Percentiles rank a stretch among this genome's conserved stretches.
These are phyloP conservation scores for Aspergillus calidoustus DNA, from an alignment of 2,329 filamentous ascomycete genomes.

Conservation along the genomic window DNA sequence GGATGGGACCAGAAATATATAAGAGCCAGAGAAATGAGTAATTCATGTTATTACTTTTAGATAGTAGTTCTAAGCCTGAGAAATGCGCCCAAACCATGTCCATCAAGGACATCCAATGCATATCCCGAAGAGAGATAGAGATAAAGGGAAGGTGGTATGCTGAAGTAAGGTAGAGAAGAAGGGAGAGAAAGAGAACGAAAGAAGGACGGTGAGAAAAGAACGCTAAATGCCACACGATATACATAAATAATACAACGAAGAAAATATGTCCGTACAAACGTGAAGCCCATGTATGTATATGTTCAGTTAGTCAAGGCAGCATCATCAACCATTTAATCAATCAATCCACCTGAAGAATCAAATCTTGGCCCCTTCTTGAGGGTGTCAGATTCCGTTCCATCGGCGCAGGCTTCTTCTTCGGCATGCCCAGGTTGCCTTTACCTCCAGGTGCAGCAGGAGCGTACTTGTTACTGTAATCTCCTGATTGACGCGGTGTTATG, in stretches of 20 bases:
- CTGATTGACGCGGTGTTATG: constrained; percentile 8
- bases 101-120: constrained; percentile 3
- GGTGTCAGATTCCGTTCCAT: constrained; percentile 38
- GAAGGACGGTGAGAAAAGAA: not conserved
- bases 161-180: not conserved
- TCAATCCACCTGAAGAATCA: constrained; percentile 40
- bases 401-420: constrained; percentile 29
- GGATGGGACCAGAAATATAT: too few species aligned
- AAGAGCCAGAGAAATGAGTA: too few species aligned
- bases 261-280: not conserved
- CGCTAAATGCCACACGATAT: constrained; percentile 3
- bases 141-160: not conserved
- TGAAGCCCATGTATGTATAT: not conserved
- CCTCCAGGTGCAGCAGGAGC: too few species aligned
- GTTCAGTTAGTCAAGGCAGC: not conserved
- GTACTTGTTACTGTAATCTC: constrained; percentile 4
- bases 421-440: constrained; percentile 10
- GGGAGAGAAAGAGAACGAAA: not conserved
- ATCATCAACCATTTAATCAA: not conserved
- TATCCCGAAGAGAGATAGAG: not conserved
- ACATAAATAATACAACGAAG: constrained; percentile 4
- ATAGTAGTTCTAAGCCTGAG: not conserved
- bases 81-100: not conserved
- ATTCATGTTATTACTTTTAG: constrained; percentile 1
- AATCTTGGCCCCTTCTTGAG: constrained; percentile 35